Base-by-base conservation (phyloP, 225 moss, liverwort and hornwort genomes). In the Thuidium tamariscinum region DNA sequence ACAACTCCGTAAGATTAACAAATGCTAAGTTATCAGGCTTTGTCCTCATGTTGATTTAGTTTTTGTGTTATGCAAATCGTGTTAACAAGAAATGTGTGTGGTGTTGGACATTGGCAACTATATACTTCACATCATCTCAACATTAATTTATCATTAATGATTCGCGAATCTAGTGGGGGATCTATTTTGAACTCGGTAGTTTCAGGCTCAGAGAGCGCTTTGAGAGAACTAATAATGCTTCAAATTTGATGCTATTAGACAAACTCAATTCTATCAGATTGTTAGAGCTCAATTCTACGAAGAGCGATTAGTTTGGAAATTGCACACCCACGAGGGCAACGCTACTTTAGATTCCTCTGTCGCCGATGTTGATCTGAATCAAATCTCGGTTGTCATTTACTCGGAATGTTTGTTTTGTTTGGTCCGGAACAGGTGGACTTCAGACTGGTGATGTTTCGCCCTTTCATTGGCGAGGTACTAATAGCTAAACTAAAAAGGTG, bases 401-500 rank as follows among this genome's bases (percentile, higher is more conserved):
- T 81, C 51, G 41, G n/a, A 73, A 30, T 65, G 64, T 65, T 64
- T 81, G 70, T 73, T 82, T 82, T 57, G 78, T 25, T 66, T 84
- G 83, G 70, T 76, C 39, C 78, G 49, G 51, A 81, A 71, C 90
- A 96, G 96, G 97, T 97, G 71, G 95, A 97, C 74, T 97, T 97
- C 61, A 95, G 95, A 77, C 81, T 98, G 84, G 94, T 98, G 49
- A 98, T 98, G 97, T 98, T 97, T 86, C 95, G 97, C 82, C 98
- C 98, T 81, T 98, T 97, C 82, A 83, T 98, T 70, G 98, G 97
- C 52, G 97, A 98, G 92, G 94, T 98, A 61, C 84, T 98, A 85
- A 94, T 95, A 62, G 98, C 93, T 81, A 98, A 96, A 88, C 85
- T 98, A 77, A 97, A 95, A 82, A 92, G 93, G 88, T 97, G 98